Conservation (phyloP, 73 alveolate genomes). For the Paramecium caudatum region DNA sequence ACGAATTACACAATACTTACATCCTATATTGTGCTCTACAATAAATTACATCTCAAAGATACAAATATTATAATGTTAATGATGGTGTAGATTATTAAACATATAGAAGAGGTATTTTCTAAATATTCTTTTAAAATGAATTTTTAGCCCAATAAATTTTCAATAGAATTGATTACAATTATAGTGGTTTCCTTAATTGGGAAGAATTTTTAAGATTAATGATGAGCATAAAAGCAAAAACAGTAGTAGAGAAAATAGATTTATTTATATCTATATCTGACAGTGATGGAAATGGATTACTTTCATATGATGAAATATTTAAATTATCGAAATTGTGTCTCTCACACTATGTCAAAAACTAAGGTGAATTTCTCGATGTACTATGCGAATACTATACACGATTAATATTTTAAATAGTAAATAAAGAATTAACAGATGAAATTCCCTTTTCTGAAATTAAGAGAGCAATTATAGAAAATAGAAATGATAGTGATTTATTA, state of each 20-base stretch:
- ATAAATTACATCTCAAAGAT: constrained; percentile 65
- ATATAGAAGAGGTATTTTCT: constrained; percentile 57
- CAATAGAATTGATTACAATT: constrained; percentile 42
- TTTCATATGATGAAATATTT: constrained; percentile 56
- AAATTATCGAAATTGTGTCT: constrained; percentile 44
- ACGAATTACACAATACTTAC: constrained; percentile 50
- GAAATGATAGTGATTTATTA: constrained; percentile 59
- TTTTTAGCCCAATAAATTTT: constrained; percentile 41
- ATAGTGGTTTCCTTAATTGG: constrained; percentile 63
- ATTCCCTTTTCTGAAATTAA: constrained; percentile 50
- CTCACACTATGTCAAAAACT: constrained; percentile 6
- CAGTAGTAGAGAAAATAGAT: constrained; percentile 49
- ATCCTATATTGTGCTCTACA: constrained; percentile 56
- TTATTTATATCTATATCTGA: constrained; percentile 58
- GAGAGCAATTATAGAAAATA: constrained; percentile 1
- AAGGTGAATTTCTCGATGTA: constrained; percentile 29
- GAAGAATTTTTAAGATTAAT: constrained; percentile 25
- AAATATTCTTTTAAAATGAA: constrained; percentile 51
- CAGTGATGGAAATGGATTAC: constrained; percentile 51
- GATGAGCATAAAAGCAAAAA: constrained; percentile 59
- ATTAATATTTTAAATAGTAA: constrained; percentile 47
- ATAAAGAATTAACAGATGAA: constrained; percentile 19
- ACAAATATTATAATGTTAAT: constrained; percentile 14
- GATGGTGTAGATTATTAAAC: constrained; percentile 62
- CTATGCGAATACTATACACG: constrained; percentile 61